Evolutionary conservation across 805 yeast genomes (phyloP).

Genomic region (Saturnispora sanitii): DNA sequence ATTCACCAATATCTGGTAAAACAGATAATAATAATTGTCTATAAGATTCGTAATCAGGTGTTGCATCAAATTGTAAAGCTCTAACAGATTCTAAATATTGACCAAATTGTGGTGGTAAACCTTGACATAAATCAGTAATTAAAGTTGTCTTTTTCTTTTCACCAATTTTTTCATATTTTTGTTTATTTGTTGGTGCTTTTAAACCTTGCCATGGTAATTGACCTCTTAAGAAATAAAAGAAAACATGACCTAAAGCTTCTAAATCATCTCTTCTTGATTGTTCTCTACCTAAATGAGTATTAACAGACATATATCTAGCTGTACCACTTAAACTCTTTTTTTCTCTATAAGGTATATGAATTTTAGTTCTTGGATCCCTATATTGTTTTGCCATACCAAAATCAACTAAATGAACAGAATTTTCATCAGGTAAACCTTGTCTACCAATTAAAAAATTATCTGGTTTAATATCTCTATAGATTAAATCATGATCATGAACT

Average conservation of each 20-base stretch:
- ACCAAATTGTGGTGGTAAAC: slow-evolving; percentile 87
- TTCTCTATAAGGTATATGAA: slow-evolving; percentile 94
- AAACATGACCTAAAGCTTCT: slow-evolving; percentile 94
- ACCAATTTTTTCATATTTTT: slow-evolving; percentile 94
- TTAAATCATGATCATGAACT: slow-evolving; percentile 82
- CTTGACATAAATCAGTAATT: slow-evolving; percentile 75
- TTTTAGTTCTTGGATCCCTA: slow-evolving; percentile 91
- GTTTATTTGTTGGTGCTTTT: slow-evolving; percentile 96
- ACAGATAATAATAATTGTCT: slow-evolving; percentile 71
- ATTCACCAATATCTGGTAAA: slow-evolving; percentile 57
- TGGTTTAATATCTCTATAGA: slow-evolving; percentile 95
- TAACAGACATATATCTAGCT: slow-evolving; percentile 97
- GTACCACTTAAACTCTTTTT: slow-evolving; percentile 94
- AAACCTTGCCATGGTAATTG: slow-evolving; percentile 98
- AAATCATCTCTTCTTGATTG: slow-evolving; percentile 94
- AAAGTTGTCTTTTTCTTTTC: slow-evolving; percentile 89
- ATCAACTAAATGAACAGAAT: slow-evolving; percentile 81
- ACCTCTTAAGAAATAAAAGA: slow-evolving; percentile 89
- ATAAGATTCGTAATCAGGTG: slow-evolving; percentile 87
- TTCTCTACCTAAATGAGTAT: slow-evolving; percentile 95
- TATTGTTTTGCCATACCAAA: slow-evolving; percentile 99
- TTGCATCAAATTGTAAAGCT: slow-evolving; percentile 81
- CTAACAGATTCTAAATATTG: slow-evolving; percentile 85
- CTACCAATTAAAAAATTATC: slow-evolving; percentile 93
- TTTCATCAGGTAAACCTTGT: slow-evolving; percentile 75